Evolutionary conservation across 164 flowering plant species (phyloP).

Genomic region (Kingdonia uniflora): DNA sequence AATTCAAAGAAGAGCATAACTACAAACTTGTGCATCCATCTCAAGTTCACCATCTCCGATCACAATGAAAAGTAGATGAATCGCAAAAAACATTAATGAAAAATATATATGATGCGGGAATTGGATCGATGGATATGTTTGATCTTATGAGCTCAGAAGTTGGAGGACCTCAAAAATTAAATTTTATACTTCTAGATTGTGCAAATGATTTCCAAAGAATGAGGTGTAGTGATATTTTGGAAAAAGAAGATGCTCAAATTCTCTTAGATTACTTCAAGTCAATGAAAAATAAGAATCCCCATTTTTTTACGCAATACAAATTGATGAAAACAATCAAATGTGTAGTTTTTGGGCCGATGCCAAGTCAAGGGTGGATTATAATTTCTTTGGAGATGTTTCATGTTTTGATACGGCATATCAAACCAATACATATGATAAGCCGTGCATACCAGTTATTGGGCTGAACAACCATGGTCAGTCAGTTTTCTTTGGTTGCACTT

Average conservation of each 20-base stretch:
- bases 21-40: constrained; percentile 6
- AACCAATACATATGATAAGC: constrained; percentile 7
- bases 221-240: background rate
- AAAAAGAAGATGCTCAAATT: background rate
- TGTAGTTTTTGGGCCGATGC: constrained; percentile 18
- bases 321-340: too few relatives aligned
- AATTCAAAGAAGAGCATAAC: constrained; percentile 5
- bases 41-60: too few relatives aligned
- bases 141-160: background rate
- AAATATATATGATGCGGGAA: too few relatives aligned
- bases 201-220: background rate
- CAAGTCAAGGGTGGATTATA: constrained; percentile 7
- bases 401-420: constrained; percentile 13
- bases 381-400: constrained; percentile 18
- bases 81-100: too few relatives aligned
- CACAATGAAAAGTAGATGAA: too few relatives aligned
- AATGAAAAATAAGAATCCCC: constrained; percentile 4
- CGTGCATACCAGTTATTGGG: constrained; percentile 16
- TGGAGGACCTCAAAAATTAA: background rate
- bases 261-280: background rate
- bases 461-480: constrained; percentile 16
- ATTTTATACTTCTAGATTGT: background rate
- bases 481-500: constrained; percentile 14
- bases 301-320: too few relatives aligned
- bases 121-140: background rate